These are phyloP conservation scores for Neonectria coccinea DNA, from an alignment of 2,329 filamentous ascomycete species.

Conservation along the genomic window DNA sequence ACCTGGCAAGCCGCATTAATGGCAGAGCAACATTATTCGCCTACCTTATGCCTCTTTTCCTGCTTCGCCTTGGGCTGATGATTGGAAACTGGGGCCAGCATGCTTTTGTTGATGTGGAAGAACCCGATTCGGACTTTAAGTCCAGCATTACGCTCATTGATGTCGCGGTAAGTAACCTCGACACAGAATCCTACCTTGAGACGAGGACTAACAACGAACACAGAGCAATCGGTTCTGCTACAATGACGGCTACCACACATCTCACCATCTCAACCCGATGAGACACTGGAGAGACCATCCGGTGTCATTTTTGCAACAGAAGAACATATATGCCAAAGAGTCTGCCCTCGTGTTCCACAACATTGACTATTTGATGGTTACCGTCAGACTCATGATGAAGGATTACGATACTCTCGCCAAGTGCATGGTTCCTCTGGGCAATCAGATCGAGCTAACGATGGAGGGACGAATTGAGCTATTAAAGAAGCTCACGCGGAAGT, in stretches of 20 bases:
- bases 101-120: conserved; percentile 79
- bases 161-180: conserved; percentile 71
- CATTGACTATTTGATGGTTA: conserved; percentile 85
- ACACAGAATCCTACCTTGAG: not conserved
- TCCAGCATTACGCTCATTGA: conserved; percentile 85
- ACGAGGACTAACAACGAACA: conserved; percentile 5
- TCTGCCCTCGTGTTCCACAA: conserved; percentile 82
- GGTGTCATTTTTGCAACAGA: conserved; percentile 76
- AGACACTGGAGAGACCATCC: conserved; percentile 88
- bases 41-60: conserved; percentile 72
- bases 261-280: conserved; percentile 81
- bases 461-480: conserved; percentile 50
- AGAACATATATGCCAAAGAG: conserved; percentile 73
- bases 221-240: conserved; percentile 85
- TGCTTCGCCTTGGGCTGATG: conserved; percentile 80
- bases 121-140: conserved; percentile 81
- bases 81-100: conserved; percentile 88
- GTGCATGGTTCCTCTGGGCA: conserved; percentile 79
- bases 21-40: conserved; percentile 71
- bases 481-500: conserved; percentile 40
- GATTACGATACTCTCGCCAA: conserved; percentile 77
- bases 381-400: conserved; percentile 74
- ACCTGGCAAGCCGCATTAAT: conserved; percentile 63
- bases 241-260: conserved; percentile 87
- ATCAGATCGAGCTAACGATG: conserved; percentile 74